Evolutionary conservation across 208 protist species (phyloP).

Genomic region (Cochliopodium minus): DNA sequence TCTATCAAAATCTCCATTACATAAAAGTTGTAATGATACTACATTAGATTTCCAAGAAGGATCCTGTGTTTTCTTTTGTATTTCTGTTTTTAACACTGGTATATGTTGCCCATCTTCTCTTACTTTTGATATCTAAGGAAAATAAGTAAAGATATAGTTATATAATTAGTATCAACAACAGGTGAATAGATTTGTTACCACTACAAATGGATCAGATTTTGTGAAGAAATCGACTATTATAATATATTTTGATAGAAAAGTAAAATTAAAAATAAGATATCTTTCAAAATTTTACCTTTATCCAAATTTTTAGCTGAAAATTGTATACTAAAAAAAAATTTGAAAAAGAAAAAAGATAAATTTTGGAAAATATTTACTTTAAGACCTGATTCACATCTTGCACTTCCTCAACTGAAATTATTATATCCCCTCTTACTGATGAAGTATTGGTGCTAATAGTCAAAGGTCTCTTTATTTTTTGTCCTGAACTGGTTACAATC

Average conservation of each 20-base stretch:
- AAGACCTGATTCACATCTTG: neutral
- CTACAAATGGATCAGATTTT: constrained; percentile 5
- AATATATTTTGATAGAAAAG: too few species aligned
- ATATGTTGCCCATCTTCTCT: neutral
- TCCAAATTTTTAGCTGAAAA: neutral
- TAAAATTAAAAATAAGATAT: too few species aligned
- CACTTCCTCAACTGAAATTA: constrained; percentile 4
- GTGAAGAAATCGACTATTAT: constrained; percentile 6
- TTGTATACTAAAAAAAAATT: neutral
- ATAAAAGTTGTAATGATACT: constrained; percentile 12
- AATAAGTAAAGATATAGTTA: too few species aligned
- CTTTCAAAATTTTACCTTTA: too few species aligned
- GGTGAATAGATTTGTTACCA: neutral
- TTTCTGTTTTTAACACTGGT: constrained; percentile 12
- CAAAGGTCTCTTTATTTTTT: neutral
- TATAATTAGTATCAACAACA: too few species aligned
- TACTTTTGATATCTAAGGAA: too few species aligned
- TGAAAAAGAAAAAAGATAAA: too few species aligned
- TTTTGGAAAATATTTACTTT: too few species aligned
- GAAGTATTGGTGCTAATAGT: neutral
- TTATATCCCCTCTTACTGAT: neutral
- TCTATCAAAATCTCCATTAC: constrained; percentile 13
- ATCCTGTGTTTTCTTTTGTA: neutral
- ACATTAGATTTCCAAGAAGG: constrained; percentile 2
- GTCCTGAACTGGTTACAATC: neutral